A percentile compares a stretch with the other conserved stretches of the same genome.
Evolutionary conservation across 805 yeast species (phyloP).

Genomic region (Yarrowia sp.): DNA sequence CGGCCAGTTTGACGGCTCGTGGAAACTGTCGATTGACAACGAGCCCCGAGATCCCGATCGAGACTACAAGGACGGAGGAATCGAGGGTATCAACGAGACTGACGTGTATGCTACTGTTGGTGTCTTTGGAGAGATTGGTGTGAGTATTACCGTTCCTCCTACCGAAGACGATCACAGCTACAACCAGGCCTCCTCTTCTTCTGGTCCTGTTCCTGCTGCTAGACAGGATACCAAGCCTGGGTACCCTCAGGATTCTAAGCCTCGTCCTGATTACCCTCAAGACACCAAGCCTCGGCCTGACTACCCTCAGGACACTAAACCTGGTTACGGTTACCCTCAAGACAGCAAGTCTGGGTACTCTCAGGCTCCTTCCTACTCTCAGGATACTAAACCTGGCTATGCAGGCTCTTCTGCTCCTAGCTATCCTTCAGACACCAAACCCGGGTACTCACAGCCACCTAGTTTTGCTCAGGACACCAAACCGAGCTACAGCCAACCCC

Average conservation of each 20-base stretch:
- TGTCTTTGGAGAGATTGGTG: constrained; percentile 46
- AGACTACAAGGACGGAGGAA: constrained; percentile 41
- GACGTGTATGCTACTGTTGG: constrained; percentile 47
- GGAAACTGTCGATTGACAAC: constrained; percentile 44
- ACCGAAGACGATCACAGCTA: constrained; percentile 6
- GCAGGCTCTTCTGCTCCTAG: not conserved
- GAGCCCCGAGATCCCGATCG: constrained; percentile 40
- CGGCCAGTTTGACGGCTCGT: constrained; percentile 44
- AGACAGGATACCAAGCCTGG: constrained; percentile 1
- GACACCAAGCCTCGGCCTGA: not conserved
- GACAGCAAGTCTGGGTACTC: constrained; percentile 1
- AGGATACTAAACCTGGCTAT: constrained; percentile 10
- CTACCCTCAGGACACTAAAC: not conserved
- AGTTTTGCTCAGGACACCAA: not conserved
- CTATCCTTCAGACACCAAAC: constrained; percentile 1
- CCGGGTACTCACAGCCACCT: not conserved
- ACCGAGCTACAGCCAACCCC: not conserved
- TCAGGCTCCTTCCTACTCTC: constrained; percentile 3
- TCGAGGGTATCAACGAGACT: constrained; percentile 43
- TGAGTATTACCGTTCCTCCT: constrained; percentile 43
- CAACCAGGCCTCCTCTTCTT: constrained; percentile 10
- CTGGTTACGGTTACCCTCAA: not conserved
- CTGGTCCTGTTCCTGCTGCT: not conserved
- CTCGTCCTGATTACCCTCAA: not conserved
- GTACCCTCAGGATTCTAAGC: constrained; percentile 13